phyloP scores from a whole-genome alignment of 1,284 basidiomycete species.

The Ceraceosorus bombacis region DNA sequence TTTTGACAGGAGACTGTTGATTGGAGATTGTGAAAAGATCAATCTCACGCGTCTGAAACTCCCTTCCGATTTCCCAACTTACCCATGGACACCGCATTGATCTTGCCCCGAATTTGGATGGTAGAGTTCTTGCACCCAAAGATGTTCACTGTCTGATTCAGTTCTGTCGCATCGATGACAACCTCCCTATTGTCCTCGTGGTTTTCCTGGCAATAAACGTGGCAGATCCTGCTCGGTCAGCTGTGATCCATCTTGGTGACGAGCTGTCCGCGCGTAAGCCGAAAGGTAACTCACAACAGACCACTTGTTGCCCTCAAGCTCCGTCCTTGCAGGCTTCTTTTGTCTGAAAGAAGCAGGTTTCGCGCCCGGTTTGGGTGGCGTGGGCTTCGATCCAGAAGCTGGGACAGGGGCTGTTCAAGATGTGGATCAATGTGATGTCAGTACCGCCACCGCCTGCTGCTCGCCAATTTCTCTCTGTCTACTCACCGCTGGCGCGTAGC shows the following conservation, averaged over 20 bases:
- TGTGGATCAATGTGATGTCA: no score
- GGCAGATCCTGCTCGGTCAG: no score
- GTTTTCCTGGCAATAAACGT: slow-evolving; percentile 62
- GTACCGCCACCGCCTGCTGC: no score
- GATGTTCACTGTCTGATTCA: slow-evolving; percentile 80
- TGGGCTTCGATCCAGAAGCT: slow-evolving; percentile 17
- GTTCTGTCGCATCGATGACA: slow-evolving; percentile 67
- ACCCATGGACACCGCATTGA: slow-evolving; percentile 88
- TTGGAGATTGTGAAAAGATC: neutral
- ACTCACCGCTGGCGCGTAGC: slow-evolving; percentile 60
- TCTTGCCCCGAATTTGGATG: slow-evolving; percentile 81
- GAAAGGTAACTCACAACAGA: slow-evolving; percentile 60
- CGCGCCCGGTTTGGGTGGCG: slow-evolving; percentile 29
- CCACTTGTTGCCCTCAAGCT: slow-evolving; percentile 90
- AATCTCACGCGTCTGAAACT: slow-evolving; percentile 3
- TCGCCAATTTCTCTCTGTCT: no score
- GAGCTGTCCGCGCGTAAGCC: no score
- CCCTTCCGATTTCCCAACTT: slow-evolving; percentile 40
- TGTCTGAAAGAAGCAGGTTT: slow-evolving; percentile 32
- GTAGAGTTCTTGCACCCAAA: slow-evolving; percentile 87
- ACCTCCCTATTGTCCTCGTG: slow-evolving; percentile 75
- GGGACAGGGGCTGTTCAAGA: neutral
- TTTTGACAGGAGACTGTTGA: slow-evolving; percentile 75
- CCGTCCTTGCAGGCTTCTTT: slow-evolving; percentile 89
- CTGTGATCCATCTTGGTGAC: no score